phyloP scores from a whole-genome alignment of 1,139 yeast genomes.

The Ogataea hybrid region DNA sequence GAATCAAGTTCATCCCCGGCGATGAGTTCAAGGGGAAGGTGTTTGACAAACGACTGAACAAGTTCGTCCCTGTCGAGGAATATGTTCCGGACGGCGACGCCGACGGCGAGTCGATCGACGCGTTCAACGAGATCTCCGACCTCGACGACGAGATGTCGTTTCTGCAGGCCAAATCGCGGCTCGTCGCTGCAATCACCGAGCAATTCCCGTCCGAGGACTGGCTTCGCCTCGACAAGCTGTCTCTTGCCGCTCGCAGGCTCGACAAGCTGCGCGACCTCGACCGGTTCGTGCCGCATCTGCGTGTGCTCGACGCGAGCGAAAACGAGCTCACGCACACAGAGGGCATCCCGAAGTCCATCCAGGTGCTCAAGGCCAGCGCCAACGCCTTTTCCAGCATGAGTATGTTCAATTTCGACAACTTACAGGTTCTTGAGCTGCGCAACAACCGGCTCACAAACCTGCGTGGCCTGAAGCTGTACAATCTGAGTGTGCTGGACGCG shows the following conservation, averaged over 20 bases:
- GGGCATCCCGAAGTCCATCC: slow-evolving; percentile 44
- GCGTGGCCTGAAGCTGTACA: slow-evolving; percentile 40
- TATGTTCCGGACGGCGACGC: slow-evolving; percentile 8
- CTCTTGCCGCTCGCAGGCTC: slow-evolving; percentile 36
- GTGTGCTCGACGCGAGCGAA: slow-evolving; percentile 39
- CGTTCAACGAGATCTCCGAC: slow-evolving; percentile 19
- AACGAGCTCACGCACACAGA: slow-evolving; percentile 45
- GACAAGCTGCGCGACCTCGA: slow-evolving; percentile 43
- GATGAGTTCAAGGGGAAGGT: slow-evolving; percentile 30
- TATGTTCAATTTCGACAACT: slow-evolving; percentile 40
- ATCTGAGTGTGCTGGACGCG: slow-evolving; percentile 41
- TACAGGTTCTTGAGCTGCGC: slow-evolving; percentile 45
- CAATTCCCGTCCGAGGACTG: slow-evolving; percentile 42
- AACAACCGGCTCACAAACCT: slow-evolving; percentile 40
- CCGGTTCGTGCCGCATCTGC: slow-evolving; percentile 44
- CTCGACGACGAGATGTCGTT: slow-evolving; percentile 39
- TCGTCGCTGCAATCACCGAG: slow-evolving; percentile 51
- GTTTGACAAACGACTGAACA: slow-evolving; percentile 28
- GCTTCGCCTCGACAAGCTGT: slow-evolving; percentile 41
- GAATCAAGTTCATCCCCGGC: slow-evolving; percentile 31
- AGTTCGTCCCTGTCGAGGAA: slow-evolving; percentile 25
- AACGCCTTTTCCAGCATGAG: slow-evolving; percentile 44
- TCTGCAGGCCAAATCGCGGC: slow-evolving; percentile 43
- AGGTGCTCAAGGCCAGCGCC: slow-evolving; percentile 38
- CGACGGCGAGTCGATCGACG: slow-evolving; percentile 14